These are phyloP conservation scores for Cordyceps fumosorosea DNA, from an alignment of 2,329 filamentous ascomycete genomes.

Conservation along the genomic window DNA sequence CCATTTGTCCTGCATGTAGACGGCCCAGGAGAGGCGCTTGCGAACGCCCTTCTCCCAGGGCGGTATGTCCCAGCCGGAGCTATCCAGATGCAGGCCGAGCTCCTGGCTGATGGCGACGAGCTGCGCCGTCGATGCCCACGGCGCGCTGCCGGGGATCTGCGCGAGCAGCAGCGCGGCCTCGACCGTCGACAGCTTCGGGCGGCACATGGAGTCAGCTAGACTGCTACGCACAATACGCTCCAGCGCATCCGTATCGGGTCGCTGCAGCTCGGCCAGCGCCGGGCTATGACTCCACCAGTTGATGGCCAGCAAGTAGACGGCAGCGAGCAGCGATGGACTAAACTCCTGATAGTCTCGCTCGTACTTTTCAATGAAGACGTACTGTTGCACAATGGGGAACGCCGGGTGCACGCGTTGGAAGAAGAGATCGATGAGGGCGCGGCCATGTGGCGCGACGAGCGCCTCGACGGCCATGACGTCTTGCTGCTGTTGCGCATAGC, in stretches of 20 bases:
- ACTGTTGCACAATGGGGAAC: conserved; percentile 77
- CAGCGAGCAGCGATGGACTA: conserved; percentile 68
- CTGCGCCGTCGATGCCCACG: conserved; percentile 81
- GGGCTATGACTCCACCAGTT: conserved; percentile 81
- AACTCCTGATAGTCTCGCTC: conserved; percentile 66
- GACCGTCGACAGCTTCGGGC: conserved; percentile 74
- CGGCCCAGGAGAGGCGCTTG: conserved; percentile 80
- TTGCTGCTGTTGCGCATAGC: conserved; percentile 62
- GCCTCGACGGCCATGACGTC: conserved; percentile 68
- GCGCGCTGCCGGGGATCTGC: conserved; percentile 68
- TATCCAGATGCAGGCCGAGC: conserved; percentile 83
- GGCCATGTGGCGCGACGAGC: conserved; percentile 70
- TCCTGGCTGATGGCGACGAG: conserved; percentile 83
- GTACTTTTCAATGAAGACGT: conserved; percentile 73
- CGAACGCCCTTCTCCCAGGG: conserved; percentile 79
- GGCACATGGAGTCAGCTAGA: conserved; percentile 68
- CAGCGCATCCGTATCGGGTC: conserved; percentile 66
- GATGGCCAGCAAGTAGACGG: conserved; percentile 77
- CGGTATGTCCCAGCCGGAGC: conserved; percentile 79
- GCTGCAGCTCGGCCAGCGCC: conserved; percentile 54
- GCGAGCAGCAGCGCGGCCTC: conserved; percentile 71
- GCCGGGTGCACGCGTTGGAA: conserved; percentile 74
- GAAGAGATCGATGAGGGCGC: conserved; percentile 70
- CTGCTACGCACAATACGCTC: conserved; percentile 68
- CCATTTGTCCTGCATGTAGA: conserved; percentile 95